Percentiles rank a stretch among this genome's conserved stretches.
phyloP scores from a whole-genome alignment of 805 yeast species.

The Starmerella bombicola region DNA sequence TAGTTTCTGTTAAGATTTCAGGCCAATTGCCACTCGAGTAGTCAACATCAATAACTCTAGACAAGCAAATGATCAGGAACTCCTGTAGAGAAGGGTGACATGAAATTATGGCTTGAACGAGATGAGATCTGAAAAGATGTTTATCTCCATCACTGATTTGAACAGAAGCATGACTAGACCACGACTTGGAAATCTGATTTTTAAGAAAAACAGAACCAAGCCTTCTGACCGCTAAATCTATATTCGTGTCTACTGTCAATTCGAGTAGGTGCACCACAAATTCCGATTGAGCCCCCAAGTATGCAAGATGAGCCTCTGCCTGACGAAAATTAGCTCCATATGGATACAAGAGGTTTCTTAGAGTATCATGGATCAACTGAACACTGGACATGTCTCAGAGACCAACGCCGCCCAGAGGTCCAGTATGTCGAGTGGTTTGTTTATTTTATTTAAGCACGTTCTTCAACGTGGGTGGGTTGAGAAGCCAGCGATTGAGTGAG shows the following conservation, averaged over 20 bases:
- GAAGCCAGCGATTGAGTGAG: no score
- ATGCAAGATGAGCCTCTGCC: slow-evolving; percentile 56
- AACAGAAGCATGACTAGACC: slow-evolving; percentile 34
- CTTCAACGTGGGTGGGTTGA: no score
- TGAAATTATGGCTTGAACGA: slow-evolving; percentile 49
- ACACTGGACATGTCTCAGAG: background rate
- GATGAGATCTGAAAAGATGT: slow-evolving; percentile 54
- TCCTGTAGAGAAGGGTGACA: slow-evolving; percentile 34
- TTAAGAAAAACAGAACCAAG: slow-evolving; percentile 79
- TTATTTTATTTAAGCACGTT: no score
- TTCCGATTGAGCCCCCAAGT: slow-evolving; percentile 48
- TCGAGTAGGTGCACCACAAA: slow-evolving; percentile 75
- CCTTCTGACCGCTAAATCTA: slow-evolving; percentile 41
- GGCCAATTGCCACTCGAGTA: slow-evolving; percentile 43
- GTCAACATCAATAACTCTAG: slow-evolving; percentile 39
- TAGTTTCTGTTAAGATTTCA: slow-evolving; percentile 37
- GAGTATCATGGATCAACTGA: slow-evolving; percentile 53
- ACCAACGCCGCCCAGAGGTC: no score
- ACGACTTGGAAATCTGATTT: slow-evolving; percentile 52
- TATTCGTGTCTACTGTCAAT: slow-evolving; percentile 45
- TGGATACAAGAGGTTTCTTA: slow-evolving; percentile 51
- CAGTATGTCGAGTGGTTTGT: background rate
- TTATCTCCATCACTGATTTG: slow-evolving; percentile 43
- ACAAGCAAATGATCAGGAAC: slow-evolving; percentile 30
- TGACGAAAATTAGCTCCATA: slow-evolving; percentile 53